A percentile compares a stretch with the other conserved stretches of the same genome.
These are phyloP conservation scores for Extremus antarcticus DNA, from an alignment of 495 filamentous ascomycete species.

Conservation along the genomic window DNA sequence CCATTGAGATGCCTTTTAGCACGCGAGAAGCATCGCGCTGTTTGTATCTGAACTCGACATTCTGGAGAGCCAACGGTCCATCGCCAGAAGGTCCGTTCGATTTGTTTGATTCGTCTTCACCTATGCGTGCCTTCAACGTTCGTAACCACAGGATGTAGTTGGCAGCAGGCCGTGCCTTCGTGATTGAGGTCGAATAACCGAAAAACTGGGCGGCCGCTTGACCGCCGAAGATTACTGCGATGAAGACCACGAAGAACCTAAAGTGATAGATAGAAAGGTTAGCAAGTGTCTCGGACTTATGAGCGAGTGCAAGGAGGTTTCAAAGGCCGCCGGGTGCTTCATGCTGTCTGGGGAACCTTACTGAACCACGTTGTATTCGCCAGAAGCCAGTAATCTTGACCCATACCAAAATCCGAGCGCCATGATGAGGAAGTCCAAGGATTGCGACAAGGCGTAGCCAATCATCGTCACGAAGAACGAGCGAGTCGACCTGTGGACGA, in stretches of 20 bases:
- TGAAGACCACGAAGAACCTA: constrained; percentile 55
- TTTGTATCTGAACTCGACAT: constrained; percentile 32
- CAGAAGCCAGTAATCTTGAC: constrained; percentile 37
- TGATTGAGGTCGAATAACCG: constrained; percentile 36
- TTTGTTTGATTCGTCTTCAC: constrained; percentile 29
- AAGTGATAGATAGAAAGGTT: too few species aligned
- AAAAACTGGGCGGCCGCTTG: constrained; percentile 47
- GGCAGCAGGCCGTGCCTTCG: constrained; percentile 25
- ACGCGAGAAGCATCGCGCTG: constrained; percentile 17
- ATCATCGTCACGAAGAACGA: constrained; percentile 9
- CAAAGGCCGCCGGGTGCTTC: too few species aligned
- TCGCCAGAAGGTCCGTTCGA: constrained; percentile 26
- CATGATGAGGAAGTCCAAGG: constrained; percentile 35
- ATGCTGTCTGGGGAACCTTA: too few species aligned
- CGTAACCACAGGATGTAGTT: constrained; percentile 39
- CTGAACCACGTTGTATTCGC: constrained; percentile 34
- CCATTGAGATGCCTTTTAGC: constrained; percentile 32
- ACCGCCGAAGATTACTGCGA: constrained; percentile 47
- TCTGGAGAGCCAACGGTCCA: constrained; percentile 45
- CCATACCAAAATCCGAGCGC: constrained; percentile 41
- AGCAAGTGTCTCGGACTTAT: too few species aligned
- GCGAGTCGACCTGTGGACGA: constrained; percentile 3
- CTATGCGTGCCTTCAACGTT: constrained; percentile 28
- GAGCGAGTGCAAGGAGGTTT: too few species aligned
- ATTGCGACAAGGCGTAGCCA: constrained; percentile 24